Evolutionary conservation across 1,284 basidiomycete genomes (phyloP), one percentile per base, ranked within the genome.

Genomic region (Microbotryum lychnidis-dioicae): DNA sequence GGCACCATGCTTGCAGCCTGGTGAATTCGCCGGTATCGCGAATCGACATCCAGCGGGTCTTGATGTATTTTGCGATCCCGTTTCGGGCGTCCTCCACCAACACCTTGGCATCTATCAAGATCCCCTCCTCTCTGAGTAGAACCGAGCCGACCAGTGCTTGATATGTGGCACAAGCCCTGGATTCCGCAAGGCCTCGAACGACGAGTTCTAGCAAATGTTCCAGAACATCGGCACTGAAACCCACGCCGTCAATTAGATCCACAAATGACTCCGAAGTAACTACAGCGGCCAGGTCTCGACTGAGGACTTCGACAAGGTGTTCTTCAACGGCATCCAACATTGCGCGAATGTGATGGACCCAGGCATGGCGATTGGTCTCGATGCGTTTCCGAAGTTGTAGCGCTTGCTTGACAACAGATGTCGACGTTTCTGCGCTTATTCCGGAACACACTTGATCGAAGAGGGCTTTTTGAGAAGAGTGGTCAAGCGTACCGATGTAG

Each of bases 21-120:
- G 87, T 83, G 70, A 97, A 94, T 0, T 88, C 89, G n/a, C 83
- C 82, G 50, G 85, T 83, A 58, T 86, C 82, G 20, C 87, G 81
- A 44, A 92, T 82, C n/a, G 79, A 80, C 59, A 87, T 74, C 90
- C 89, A 94, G 33, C 78, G 69, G 52, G 74, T 71, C 57, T 80
- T 80, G 10, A 91, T 72, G 61, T 78, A 76, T 44, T 66, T 72
- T 5, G 77, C 46, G 18, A 93, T 73, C 45, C 87, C 85, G 29
- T 84, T 74, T 8, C 86, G 81, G 1, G 86, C 80, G 62, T 83
- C 80, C 71, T 93, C 89, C 5, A 92, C 84, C 7, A 69, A 63
- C 2, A 66, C 58, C 1, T 66, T 58, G 9, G 72, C 71, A 61
- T 68, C 52, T 5, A 16, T n/a, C 5, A 16, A n/a, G 50, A 2